Evolutionary conservation across 345 rosid genomes (phyloP).

Genomic region (Citrus hindsii): DNA sequence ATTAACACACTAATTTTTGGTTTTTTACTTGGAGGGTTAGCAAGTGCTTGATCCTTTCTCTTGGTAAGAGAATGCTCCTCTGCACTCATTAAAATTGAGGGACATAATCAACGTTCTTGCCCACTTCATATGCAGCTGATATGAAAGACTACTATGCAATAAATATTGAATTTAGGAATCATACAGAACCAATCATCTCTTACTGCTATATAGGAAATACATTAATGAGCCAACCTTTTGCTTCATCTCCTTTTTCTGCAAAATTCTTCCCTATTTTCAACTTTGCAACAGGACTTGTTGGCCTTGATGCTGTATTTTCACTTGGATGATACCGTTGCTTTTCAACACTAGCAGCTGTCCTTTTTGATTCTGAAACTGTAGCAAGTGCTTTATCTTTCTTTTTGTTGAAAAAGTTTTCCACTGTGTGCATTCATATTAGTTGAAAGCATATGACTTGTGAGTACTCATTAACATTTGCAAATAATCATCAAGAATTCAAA

Average conservation of each 20-base stretch:
- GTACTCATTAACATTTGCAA: background rate
- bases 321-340: constrained; percentile 17
- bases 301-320: constrained; percentile 13
- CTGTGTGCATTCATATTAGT: constrained; percentile 24
- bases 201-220: background rate
- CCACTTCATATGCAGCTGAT: background rate
- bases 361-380: constrained; percentile 19
- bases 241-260: background rate
- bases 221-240: background rate
- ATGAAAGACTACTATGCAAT: background rate
- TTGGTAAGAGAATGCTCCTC: constrained; percentile 47
- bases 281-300: background rate
- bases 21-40: constrained; percentile 8
- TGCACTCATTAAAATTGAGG: constrained; percentile 20
- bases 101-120: background rate
- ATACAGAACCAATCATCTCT: background rate
- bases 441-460: background rate
- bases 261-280: background rate
- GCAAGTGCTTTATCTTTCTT: constrained; percentile 22
- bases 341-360: constrained; percentile 11
- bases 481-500: background rate
- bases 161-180: background rate
- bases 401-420: constrained; percentile 49
- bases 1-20: constrained; percentile 5
- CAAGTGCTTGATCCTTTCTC: constrained; percentile 22